Evolutionary conservation across 306 rosid species (phyloP), one percentile per base, ranked within the genome.

Genomic region (Cicer arietinum): DNA sequence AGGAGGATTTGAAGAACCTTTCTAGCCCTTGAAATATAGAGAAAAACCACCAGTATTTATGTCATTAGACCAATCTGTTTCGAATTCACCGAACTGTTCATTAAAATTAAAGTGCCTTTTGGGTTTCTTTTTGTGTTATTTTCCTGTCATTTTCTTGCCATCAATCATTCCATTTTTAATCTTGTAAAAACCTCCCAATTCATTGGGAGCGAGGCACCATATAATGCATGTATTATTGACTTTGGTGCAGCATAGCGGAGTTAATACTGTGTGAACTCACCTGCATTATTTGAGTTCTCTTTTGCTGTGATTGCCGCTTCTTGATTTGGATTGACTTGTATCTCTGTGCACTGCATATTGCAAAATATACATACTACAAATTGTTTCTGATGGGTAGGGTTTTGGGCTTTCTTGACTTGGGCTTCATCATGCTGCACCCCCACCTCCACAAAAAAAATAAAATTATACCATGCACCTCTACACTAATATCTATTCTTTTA

Each of bases 1-100:
- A 89, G 78, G 97, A 89, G 85, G 99, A 89, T 88, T 76, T 94
- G 69, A 94, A 89, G 90, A 92, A 67, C 80, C 95, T 94, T 56
- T 87, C 89, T 88, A 89, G 95, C 76, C 99, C 99, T 85, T 91
- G 83, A 94, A 14, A 59, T 78, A 51, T 50, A 47, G 64, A 81
- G 69, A 45, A 53, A 67, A 74, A 77, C 44, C 74, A 41, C 56
- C 67, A 65, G 14, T 51, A 76, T 51, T 40, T 77, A 57, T 64
- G 39, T 39, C 69, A 25, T 77, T 73, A 58, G 85, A 83, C 48
- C 70, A 39, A 72, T 42, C 42, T 50, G 79, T 80, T 68, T 72
- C 42, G 53, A 78, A 77, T 84, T 77, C 81, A 69, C 51, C 66
- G 17, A 66, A 78, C 78, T 54, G 69, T 51, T 42, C 51, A 42